Evolutionary conservation across 805 yeast species (phyloP).

Genomic region (Pichia nanzhaoensis): DNA sequence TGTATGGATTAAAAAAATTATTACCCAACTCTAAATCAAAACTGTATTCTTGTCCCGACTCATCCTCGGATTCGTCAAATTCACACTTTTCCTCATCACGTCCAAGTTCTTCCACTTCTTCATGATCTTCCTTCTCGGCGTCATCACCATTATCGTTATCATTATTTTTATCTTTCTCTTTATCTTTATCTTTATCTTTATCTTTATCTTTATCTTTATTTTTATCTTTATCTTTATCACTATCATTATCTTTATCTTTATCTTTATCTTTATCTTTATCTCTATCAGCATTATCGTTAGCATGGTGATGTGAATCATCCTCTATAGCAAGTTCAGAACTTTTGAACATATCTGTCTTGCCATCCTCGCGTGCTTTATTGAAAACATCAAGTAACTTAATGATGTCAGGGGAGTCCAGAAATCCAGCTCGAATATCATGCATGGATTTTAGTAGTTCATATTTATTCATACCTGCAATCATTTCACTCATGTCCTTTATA

Average conservation of each 20-base stretch:
- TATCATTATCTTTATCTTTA: background rate
- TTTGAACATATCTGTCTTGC: too few species aligned
- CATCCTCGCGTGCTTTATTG: too few species aligned
- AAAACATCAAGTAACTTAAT: background rate
- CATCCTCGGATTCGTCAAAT: constrained; percentile 4
- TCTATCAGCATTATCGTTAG: too few species aligned
- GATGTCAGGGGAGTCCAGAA: background rate
- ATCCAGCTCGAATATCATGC: constrained; percentile 1
- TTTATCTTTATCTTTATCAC: background rate
- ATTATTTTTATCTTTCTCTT: background rate
- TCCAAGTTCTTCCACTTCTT: background rate
- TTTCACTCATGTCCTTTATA: background rate
- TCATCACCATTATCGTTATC: background rate
- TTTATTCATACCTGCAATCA: constrained; percentile 1
- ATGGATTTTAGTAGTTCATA: background rate
- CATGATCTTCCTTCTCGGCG: too few species aligned
- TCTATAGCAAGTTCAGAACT: too few species aligned
- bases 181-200: background rate
- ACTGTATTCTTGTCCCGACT: constrained; percentile 15
- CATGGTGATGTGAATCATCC: too few species aligned
- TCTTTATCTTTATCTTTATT: background rate
- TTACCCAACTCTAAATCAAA: constrained; percentile 18
- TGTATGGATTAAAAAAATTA: constrained; percentile 18
- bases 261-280: too few species aligned
- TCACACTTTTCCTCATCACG: background rate